Conservation (phyloP, 306 rosid genomes). For the Lupinus albus region DNA sequence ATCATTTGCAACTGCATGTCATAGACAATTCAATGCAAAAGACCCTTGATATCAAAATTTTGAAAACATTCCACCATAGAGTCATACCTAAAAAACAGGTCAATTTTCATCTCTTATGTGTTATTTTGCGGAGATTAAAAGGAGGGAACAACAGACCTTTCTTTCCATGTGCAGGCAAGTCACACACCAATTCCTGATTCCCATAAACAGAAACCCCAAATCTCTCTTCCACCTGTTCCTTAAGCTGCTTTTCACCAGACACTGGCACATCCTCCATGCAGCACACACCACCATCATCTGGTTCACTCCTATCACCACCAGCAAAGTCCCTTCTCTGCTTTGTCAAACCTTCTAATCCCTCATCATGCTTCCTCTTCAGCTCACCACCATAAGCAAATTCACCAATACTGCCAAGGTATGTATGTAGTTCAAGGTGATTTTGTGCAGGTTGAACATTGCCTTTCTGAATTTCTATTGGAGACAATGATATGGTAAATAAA, state of each 20-base stretch:
- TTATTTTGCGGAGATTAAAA: constrained; percentile 16
- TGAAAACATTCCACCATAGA: neutral
- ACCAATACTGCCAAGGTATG: constrained; percentile 17
- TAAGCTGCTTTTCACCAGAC: constrained; percentile 24
- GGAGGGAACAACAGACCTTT: constrained; percentile 41
- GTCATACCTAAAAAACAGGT: neutral
- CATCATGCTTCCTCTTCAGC: neutral
- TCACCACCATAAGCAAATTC: constrained; percentile 7
- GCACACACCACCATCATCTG: constrained; percentile 7
- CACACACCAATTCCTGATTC: constrained; percentile 35
- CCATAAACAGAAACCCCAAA: constrained; percentile 24
- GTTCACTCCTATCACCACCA: constrained; percentile 12
- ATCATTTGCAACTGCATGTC: neutral
- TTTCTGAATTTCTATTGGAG: constrained; percentile 42
- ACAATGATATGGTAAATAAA: constrained; percentile 11
- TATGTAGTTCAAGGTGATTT: constrained; percentile 50
- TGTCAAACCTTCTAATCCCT: constrained; percentile 14
- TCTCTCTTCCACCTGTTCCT: constrained; percentile 34
- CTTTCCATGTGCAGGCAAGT: constrained; percentile 24
- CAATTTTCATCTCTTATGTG: neutral
- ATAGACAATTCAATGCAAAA: constrained; percentile 4
- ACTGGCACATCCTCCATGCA: constrained; percentile 28
- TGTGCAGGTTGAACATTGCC: constrained; percentile 34
- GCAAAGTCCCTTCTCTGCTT: constrained; percentile 6
- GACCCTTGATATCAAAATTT: neutral